These are phyloP conservation scores for Inga leiocalycina DNA, from an alignment of 306 rosid species.

Conservation along the genomic window DNA sequence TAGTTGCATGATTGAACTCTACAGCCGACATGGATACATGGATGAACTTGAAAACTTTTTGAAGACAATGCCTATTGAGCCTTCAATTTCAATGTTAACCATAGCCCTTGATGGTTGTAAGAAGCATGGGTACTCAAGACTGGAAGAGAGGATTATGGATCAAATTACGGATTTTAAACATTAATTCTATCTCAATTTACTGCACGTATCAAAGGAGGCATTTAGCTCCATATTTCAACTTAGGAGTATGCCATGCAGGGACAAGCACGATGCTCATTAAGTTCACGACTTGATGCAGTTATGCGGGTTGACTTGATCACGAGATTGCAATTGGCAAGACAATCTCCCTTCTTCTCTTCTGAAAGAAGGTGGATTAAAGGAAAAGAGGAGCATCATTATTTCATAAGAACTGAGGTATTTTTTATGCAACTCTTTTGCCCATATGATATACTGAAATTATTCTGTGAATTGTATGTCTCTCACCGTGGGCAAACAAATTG, in stretches of 20 bases:
- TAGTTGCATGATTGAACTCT: slow-evolving; percentile 75
- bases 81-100: slow-evolving; percentile 61
- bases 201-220: not conserved
- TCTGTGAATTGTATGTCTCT: not conserved
- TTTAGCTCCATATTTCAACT: slow-evolving; percentile 17
- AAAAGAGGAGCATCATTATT: not conserved
- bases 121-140: slow-evolving; percentile 48
- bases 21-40: slow-evolving; percentile 56
- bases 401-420: not conserved
- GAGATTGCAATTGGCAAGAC: not conserved
- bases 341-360: not conserved
- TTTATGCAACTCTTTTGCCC: not conserved
- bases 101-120: slow-evolving; percentile 52
- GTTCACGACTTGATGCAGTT: not conserved
- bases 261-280: not conserved
- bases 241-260: not conserved
- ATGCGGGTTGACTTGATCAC: not conserved
- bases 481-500: not conserved
- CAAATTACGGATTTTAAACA: slow-evolving; percentile 43
- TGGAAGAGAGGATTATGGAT: slow-evolving; percentile 51
- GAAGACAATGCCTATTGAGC: slow-evolving; percentile 66
- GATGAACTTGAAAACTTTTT: slow-evolving; percentile 63
- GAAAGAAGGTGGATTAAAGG: not conserved
- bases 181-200: slow-evolving; percentile 20
- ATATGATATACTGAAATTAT: not conserved